Evolutionary conservation across 345 rosid genomes (phyloP).

Genomic region (Salix caprea): DNA sequence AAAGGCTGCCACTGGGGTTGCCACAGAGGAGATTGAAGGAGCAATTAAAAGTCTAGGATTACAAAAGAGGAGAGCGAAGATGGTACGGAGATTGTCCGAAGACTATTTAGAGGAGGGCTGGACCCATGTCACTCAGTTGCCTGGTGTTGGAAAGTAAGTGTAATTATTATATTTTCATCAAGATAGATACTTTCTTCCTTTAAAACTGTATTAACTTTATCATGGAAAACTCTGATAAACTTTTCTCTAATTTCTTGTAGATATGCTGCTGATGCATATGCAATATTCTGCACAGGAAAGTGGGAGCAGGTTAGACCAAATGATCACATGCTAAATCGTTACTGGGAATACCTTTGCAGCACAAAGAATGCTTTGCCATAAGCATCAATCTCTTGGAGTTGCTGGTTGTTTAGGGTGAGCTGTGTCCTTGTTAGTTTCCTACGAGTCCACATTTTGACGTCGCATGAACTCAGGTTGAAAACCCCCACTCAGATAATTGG

Average conservation of each 20-base stretch:
- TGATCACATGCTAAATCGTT: slow-evolving; percentile 66
- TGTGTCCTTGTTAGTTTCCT: too few species aligned
- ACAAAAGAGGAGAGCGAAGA: slow-evolving; percentile 52
- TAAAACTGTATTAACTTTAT: neutral
- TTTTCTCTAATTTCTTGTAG: slow-evolving; percentile 26
- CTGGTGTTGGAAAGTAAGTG: slow-evolving; percentile 70
- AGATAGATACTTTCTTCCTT: neutral
- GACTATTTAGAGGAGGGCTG: slow-evolving; percentile 64
- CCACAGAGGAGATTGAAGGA: slow-evolving; percentile 37
- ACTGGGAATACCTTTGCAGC: slow-evolving; percentile 55
- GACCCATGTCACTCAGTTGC: slow-evolving; percentile 79
- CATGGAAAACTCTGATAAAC: neutral
- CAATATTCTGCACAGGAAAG: slow-evolving; percentile 81
- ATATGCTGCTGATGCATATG: slow-evolving; percentile 88
- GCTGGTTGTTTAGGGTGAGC: neutral
- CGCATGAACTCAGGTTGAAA: too few species aligned
- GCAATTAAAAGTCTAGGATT: slow-evolving; percentile 51
- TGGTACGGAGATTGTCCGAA: slow-evolving; percentile 51
- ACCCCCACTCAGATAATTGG: too few species aligned
- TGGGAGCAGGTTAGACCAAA: slow-evolving; percentile 60
- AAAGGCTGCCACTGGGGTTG: slow-evolving; percentile 44
- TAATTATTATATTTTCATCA: neutral
- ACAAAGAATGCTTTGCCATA: neutral
- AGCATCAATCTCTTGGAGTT: neutral
- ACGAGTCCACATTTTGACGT: too few species aligned